These are phyloP conservation scores for Heritiera littoralis DNA, from an alignment of 345 rosid genomes.

Conservation along the genomic window DNA sequence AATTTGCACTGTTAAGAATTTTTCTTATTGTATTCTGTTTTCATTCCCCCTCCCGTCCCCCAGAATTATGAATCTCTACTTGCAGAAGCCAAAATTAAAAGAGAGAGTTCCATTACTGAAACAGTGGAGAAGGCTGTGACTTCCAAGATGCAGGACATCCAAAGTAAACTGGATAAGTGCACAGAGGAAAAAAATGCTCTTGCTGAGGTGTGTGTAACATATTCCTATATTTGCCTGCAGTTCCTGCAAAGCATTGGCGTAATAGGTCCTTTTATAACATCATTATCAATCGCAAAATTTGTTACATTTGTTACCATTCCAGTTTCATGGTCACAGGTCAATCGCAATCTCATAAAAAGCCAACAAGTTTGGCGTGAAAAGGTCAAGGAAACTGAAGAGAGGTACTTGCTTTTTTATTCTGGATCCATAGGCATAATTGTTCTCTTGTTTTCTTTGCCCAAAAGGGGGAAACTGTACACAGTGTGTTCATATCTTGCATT, in stretches of 20 bases:
- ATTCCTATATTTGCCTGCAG: neutral
- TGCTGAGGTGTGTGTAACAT: conserved; percentile 49
- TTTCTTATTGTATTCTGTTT: neutral
- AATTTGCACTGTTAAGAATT: neutral
- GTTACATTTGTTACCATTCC: neutral
- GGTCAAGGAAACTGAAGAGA: conserved; percentile 76
- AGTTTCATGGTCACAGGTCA: conserved; percentile 41
- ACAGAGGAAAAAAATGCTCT: conserved; percentile 63
- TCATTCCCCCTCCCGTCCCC: neutral
- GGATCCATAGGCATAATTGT: neutral
- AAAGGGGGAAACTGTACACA: neutral
- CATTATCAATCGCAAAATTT: neutral
- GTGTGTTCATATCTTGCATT: neutral
- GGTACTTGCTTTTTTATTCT: conserved; percentile 41
- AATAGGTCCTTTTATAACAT: neutral
- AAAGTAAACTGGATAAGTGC: conserved; percentile 57
- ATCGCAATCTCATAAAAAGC: conserved; percentile 66
- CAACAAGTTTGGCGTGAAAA: conserved; percentile 65
- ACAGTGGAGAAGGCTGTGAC: conserved; percentile 68
- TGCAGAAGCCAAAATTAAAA: conserved; percentile 69
- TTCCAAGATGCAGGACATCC: conserved; percentile 62
- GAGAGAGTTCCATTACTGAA: conserved; percentile 56
- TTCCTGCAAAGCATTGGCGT: conserved; percentile 6
- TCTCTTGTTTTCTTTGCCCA: neutral
- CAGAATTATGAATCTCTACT: conserved; percentile 85